A percentile compares a stretch with the other conserved stretches of the same genome.
Evolutionary conservation across 768 basidiomycete species (phyloP).

Genomic region (Chalciporus chontae): DNA sequence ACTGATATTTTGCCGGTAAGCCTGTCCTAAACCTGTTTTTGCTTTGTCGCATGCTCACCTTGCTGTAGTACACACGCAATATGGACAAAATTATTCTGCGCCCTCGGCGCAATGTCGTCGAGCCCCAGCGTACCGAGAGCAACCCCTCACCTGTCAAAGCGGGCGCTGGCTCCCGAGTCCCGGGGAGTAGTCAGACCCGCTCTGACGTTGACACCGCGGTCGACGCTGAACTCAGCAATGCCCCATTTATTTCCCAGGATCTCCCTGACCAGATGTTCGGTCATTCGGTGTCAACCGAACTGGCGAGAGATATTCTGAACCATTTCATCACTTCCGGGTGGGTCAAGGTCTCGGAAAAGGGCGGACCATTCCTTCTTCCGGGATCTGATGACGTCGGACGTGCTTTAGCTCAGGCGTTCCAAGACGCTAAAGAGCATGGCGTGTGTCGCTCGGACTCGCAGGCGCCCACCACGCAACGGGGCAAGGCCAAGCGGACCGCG

Average conservation of each 20-base stretch:
- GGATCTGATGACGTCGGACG: not conserved
- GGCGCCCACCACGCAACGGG: not conserved
- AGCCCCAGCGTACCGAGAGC: not conserved
- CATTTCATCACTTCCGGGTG: not conserved
- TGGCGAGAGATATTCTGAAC: constrained; percentile 2
- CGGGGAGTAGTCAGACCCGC: constrained; percentile 1
- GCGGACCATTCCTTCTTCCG: not conserved
- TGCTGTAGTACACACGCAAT: not conserved
- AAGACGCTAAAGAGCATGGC: not conserved
- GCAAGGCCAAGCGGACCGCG: not conserved
- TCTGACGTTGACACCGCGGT: constrained; percentile 1
- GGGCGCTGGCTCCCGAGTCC: constrained; percentile 1
- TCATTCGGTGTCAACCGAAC: not conserved
- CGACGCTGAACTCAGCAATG: constrained; percentile 4
- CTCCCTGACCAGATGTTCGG: constrained; percentile 15
- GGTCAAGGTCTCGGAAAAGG: not conserved
- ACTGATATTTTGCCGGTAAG: too few relatives aligned
- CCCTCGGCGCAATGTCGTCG: not conserved
- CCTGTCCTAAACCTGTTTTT: constrained; percentile 5
- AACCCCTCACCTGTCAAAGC: constrained; percentile 3
- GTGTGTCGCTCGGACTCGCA: not conserved
- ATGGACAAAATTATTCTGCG: too few relatives aligned
- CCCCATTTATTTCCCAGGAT: constrained; percentile 8
- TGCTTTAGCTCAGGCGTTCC: constrained; percentile 1
- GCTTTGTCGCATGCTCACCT: not conserved